Base-by-base conservation (phyloP, 768 basidiomycete species). In the Collybiopsis confluens region DNA sequence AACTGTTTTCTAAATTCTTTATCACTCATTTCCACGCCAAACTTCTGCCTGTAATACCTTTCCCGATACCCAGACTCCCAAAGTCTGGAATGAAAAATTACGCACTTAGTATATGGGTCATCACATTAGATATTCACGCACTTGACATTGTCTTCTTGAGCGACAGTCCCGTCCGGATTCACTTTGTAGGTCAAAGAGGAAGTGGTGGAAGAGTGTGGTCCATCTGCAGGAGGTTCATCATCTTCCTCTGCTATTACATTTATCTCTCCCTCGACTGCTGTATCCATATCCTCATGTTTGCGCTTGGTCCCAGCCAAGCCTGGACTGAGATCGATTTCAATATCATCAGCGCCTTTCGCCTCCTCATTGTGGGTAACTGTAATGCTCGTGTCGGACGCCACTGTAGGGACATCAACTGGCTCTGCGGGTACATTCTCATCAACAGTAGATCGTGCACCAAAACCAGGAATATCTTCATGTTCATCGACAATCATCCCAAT, bases 21-120 rank as follows among this genome's bases (percentile, higher is more conserved):
- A 60, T 98, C 90, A n/a, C 71, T 77, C 18, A 78, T 67, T 58
- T 87, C 80, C 11, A 91, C 73, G 2, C 86, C 86, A 63, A 98
- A 99, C 71, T 99, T 99, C 64, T 91, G 87, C 43, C 80, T 77
- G 62, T 99, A 99, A 67, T 99, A 99, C 37, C 97, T 83, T 60
- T 95, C 92, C 66, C 83, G 86, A 69, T 99, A 99, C 24, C 96
- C 97, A 1, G 94, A 85, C 68, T 98, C 94, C 86, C 92, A 99
- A 20, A 98, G 73, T 64, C 96, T 98, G 61, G 4, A 47, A 35
- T 23, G 27, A 45, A 45, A 61, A 33, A 53, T 62, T 13, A 48
- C n/a, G n/a, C n/a, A n/a, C n/a, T n/a, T n/a, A n/a, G n/a, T n/a
- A n/a, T n/a, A n/a, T n/a, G n/a, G n/a, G n/a, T n/a, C n/a, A n/a